A percentile compares a stretch with the other conserved stretches of the same genome.
Evolutionary conservation across 108 stramenopile genomes (phyloP).

Genomic region (Thalassiosira profunda): DNA sequence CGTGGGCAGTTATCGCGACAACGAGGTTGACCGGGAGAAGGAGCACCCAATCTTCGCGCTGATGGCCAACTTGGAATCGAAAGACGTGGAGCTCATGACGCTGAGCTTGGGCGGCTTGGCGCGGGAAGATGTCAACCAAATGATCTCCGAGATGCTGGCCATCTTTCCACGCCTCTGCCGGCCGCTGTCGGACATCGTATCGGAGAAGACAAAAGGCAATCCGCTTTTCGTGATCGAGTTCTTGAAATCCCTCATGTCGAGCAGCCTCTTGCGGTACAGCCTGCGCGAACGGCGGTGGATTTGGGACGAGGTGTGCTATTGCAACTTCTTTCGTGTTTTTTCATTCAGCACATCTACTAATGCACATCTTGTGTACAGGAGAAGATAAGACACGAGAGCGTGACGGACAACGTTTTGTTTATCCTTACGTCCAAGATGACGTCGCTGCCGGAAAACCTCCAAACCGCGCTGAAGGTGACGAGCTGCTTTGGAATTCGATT

Average conservation of each 20-base stretch:
- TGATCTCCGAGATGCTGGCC: constrained; percentile 36
- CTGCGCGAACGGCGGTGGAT: constrained; percentile 24
- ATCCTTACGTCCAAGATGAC: constrained; percentile 38
- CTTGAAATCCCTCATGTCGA: constrained; percentile 20
- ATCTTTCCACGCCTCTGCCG: constrained; percentile 21
- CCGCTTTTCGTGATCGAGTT: constrained; percentile 40
- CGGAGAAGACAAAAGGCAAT: constrained; percentile 34
- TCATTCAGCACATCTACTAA: no score
- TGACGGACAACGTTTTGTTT: constrained; percentile 47
- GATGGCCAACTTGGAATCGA: neutral
- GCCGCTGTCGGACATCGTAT: constrained; percentile 18
- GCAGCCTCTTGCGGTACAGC: constrained; percentile 21
- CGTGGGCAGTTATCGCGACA: constrained; percentile 36
- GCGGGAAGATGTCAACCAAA: constrained; percentile 11
- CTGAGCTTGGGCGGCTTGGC: constrained; percentile 20
- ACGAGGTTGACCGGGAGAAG: constrained; percentile 32
- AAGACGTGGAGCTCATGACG: neutral
- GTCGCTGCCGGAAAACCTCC: constrained; percentile 11
- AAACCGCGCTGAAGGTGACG: constrained; percentile 8
- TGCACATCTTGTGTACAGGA: no score
- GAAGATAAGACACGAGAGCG: constrained; percentile 13
- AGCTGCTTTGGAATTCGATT: constrained; percentile 10
- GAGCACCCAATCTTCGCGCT: constrained; percentile 32
- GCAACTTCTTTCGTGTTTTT: no score
- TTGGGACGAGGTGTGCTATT: constrained; percentile 45